Evolutionary conservation across 768 basidiomycete genomes (phyloP), one percentile per base, ranked within the genome.

Genomic region (Panaeolus cyanescens): DNA sequence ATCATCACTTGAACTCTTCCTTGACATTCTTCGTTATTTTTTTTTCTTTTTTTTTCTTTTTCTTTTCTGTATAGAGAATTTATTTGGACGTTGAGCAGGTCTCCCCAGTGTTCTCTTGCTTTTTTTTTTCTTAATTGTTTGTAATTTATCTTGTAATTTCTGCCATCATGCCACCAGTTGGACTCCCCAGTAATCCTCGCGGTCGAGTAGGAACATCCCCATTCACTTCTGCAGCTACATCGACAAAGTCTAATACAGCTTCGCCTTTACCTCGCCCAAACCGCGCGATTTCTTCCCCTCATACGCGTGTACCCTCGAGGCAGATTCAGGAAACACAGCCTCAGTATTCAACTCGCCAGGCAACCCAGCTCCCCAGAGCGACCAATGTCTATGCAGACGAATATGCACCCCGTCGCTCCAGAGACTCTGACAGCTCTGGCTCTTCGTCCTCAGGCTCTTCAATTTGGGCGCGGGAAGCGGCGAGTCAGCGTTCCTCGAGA

Each of bases 401-500:
- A 30, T 50, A 50, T 28, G 6, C 22, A 9, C 45, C 60, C 40
- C 68, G 65, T 56, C 50, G 56, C 7, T 65, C 68, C 36, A 63
- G 68, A 28, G 45, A 50, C 12, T 50, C 45, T n/a, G 69, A 68
- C 22, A 60, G 66, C 37, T 70, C 75, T 13, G 67, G 71, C 9
- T 60, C 67, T n/a, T 73, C 73, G 0, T 68, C 73, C 5, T 64
- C 71, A 13, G 66, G 64, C 34, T 77, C 75, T 2, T 74, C 79
- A 6, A 68, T 79, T n/a, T 72, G 78, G 58, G 74, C 76, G 33
- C 69, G 79, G 56, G 72, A 76, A 66, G 75, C 71, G 54, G 64
- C 59, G 17, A 70, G 75, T 33, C 73, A 77, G 61, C 60, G 70
- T 9, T 81, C 82, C 5, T 80, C 81, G 2, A 72, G 74, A 39